Base-by-base conservation (phyloP, 2,329 filamentous ascomycete species). In the Aspergillus proliferans region DNA sequence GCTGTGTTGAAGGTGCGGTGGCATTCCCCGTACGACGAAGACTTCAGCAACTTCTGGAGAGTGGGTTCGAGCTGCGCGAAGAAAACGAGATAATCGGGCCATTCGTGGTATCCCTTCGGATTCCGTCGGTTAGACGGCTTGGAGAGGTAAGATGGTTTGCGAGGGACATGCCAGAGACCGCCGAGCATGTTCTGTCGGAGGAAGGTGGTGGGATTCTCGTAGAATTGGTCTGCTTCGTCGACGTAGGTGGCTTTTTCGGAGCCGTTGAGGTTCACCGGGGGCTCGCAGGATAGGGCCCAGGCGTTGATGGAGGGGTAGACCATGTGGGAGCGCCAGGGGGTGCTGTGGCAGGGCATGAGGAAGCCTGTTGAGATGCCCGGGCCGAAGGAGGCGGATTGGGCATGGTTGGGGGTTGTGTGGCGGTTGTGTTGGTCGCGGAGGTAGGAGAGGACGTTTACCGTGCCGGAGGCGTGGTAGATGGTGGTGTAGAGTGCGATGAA, bases 271-370 rank as follows among this genome's bases (percentile, higher is more conserved):
- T 85, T 73, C 10, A 98, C 71, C 0, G 93, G 93, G 1, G 93
- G 93, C 58, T 96, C 91, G 68, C 93, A 98, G 5, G 87, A 86
- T 14, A 97, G 75, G 0, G 91, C 92, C 76, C 91, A 91, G 3
- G 89, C 90, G 50, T 81, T 72, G 47, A 96, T 82, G 26, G 75
- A 72, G 0, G 88, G 81, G 62, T 93, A 81, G 52, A 94, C 76
- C 36, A 97, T 79, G 62, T 94, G 87, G 14, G 86, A 90, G 60
- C 91, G 86, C 92, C 93, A 97, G 2, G 93, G 92, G 0, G 92
- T 97, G 56, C 87, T 88, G 75, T 98, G 93, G 71, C 93, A 98
- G 8, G 93, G 93, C 79, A 91, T 95, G 21, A 98, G 78, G 71
- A 97, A 96, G 18, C 86, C 85, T 30, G 85, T 74, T 3, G 79